Evolutionary conservation across 345 rosid genomes (phyloP), one percentile per base, ranked within the genome.

Genomic region (Moricandia arvensis): DNA sequence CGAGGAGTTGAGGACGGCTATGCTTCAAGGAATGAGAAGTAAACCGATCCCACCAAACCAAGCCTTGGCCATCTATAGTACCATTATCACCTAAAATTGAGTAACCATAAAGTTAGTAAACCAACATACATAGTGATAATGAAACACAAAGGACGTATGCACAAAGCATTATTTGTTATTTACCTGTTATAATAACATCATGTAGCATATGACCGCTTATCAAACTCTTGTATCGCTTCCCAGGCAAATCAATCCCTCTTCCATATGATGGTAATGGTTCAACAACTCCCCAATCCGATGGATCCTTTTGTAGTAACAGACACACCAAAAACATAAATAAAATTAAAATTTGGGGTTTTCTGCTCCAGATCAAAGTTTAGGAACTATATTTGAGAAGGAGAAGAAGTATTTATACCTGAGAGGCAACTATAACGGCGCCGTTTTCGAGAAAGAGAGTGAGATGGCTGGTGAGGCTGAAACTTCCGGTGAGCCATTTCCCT

Each of bases 21-120:
- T 77, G 63, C 27, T 81, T 64, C 8, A 91, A 71, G 7, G 84
- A 68, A 24, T 69, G 67, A 24, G 80, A 74, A 41, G 69, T 75
- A 77, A 87, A 87, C 80, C 79, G 75, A 38, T 85, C 80, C 94
- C 97, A 91, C 97, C 97, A 91, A 12, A 82, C 77, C 8, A 78
- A 79, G 7, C 91, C 92, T 74, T 86, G 97, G 5, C 94, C 94
- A 66, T 91, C 90, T 7, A 89, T 81, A 7, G 89, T 87, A 57
- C 97, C 94, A 45, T 86, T 87, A 76, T 86, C 82, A 53, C 94
- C 92, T 91, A 66, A 34, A 0, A 55, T 3, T 6, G 13, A 63
- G 69, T 49, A 60, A 43, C 8, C 55, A 66, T 12, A 31, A 51
- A 17, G 45, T 49, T 5, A 57, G 4, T 55, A 10, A 54, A 33